Conservation (phyloP, 371 early-diverging fungal species). For the Mucor lusitanicus region DNA sequence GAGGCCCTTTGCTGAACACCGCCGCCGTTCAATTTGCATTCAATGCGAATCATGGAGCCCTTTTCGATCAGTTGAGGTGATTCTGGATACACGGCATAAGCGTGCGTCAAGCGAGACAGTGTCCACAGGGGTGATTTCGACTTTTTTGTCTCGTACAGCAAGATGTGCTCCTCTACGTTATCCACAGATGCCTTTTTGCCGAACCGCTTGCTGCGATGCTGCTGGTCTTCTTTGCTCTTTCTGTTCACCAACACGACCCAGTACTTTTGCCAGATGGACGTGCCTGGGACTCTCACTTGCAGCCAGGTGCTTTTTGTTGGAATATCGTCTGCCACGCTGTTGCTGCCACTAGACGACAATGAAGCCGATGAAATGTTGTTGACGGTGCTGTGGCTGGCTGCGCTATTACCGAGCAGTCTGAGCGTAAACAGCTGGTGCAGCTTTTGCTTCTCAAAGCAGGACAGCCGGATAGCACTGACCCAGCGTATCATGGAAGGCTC, state of each 20-base stretch:
- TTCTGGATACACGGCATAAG: slow-evolving; percentile 77
- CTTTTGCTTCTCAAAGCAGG: slow-evolving; percentile 73
- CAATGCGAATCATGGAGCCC: slow-evolving; percentile 47
- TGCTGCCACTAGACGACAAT: slow-evolving; percentile 20
- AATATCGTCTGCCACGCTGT: neutral
- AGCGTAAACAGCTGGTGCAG: slow-evolving; percentile 76
- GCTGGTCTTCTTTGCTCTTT: slow-evolving; percentile 45
- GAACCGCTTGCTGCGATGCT: slow-evolving; percentile 34
- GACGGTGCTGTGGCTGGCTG: neutral
- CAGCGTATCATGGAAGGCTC: slow-evolving; percentile 42
- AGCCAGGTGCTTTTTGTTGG: slow-evolving; percentile 28
- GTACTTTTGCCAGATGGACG: slow-evolving; percentile 63
- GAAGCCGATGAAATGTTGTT: slow-evolving; percentile 16
- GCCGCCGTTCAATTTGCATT: slow-evolving; percentile 29
- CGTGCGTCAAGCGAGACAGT: slow-evolving; percentile 57
- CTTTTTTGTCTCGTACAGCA: slow-evolving; percentile 57
- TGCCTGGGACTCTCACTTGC: slow-evolving; percentile 61
- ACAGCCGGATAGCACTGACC: slow-evolving; percentile 74
- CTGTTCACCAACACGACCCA: slow-evolving; percentile 53
- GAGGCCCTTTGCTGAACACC: neutral
- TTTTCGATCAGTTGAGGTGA: slow-evolving; percentile 47
- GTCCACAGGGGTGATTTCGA: slow-evolving; percentile 54
- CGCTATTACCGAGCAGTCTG: slow-evolving; percentile 37
- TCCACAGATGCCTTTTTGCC: slow-evolving; percentile 29
- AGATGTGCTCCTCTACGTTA: slow-evolving; percentile 22